These are phyloP conservation scores for Arxiozyma telluris DNA, from an alignment of 1,139 yeast genomes.

Conservation along the genomic window DNA sequence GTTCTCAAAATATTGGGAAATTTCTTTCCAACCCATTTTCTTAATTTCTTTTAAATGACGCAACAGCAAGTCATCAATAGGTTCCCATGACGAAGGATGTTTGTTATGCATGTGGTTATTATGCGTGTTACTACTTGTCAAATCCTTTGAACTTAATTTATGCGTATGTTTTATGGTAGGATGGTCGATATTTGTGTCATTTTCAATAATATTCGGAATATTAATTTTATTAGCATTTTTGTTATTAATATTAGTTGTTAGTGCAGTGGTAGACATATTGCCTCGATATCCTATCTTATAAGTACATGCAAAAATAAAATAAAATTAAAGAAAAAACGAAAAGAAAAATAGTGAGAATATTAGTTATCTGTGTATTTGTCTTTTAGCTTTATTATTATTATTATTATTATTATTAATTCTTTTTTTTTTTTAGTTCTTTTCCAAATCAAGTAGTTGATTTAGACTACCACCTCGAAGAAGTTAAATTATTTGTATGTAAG, in stretches of 20 bases:
- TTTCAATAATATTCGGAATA: background rate
- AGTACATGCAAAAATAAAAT: too few species aligned
- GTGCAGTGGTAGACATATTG: background rate
- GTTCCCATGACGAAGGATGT: slow-evolving; percentile 71
- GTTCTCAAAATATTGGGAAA: slow-evolving; percentile 55
- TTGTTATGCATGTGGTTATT: slow-evolving; percentile 1
- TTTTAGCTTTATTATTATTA: too few species aligned
- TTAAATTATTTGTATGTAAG: too few species aligned
- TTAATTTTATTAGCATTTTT: background rate
- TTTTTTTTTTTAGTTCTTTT: too few species aligned
- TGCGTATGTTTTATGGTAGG: background rate
- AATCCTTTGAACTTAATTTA: background rate
- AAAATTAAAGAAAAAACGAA: too few species aligned
- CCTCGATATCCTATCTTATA: background rate
- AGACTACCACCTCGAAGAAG: too few species aligned
- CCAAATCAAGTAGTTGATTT: too few species aligned
- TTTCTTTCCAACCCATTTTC: slow-evolving; percentile 71
- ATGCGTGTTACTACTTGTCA: background rate
- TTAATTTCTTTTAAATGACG: slow-evolving; percentile 64
- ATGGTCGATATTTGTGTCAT: background rate
- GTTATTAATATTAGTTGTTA: background rate
- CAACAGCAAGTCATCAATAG: slow-evolving; percentile 57
- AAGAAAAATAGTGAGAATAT: too few species aligned
- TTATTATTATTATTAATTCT: too few species aligned
- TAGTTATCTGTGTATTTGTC: too few species aligned